phyloP scores from a whole-genome alignment of 2,329 filamentous ascomycete genomes.

The Onygena corvina region DNA sequence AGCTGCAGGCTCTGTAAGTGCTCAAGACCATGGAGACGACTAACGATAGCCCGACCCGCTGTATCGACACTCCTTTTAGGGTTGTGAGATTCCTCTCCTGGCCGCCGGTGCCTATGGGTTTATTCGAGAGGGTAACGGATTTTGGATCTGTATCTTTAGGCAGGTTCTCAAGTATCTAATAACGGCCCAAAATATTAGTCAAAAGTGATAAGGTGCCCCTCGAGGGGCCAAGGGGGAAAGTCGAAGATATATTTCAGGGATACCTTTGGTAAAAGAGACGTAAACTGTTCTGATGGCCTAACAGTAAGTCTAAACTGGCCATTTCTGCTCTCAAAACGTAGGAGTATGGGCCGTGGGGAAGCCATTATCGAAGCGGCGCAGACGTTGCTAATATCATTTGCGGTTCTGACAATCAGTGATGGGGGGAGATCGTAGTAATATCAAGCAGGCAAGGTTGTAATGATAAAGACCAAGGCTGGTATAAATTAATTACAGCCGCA shows the following conservation, averaged over 20 bases:
- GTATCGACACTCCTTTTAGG: slow-evolving; percentile 44
- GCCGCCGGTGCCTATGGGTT: slow-evolving; percentile 44
- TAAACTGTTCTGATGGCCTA: slow-evolving; percentile 61
- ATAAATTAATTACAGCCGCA: too few relatives aligned
- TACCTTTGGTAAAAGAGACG: slow-evolving; percentile 41
- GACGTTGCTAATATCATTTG: neutral
- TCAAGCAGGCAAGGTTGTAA: neutral
- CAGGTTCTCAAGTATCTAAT: slow-evolving; percentile 47
- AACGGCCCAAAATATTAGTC: neutral
- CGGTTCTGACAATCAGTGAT: neutral
- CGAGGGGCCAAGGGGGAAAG: neutral
- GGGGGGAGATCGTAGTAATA: too few relatives aligned
- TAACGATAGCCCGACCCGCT: slow-evolving; percentile 47
- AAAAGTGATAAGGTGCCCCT: neutral
- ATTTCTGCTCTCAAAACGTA: slow-evolving; percentile 80
- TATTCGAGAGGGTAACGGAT: slow-evolving; percentile 48
- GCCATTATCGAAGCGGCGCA: slow-evolving; percentile 22
- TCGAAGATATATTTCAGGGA: neutral
- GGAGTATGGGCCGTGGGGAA: slow-evolving; percentile 50
- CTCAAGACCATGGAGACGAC: slow-evolving; percentile 13
- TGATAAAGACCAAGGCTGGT: too few relatives aligned
- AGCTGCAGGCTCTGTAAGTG: neutral
- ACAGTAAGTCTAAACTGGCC: slow-evolving; percentile 81
- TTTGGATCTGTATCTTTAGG: slow-evolving; percentile 44
- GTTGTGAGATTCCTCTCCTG: slow-evolving; percentile 43